Evolutionary conservation across 306 rosid species (phyloP).

Genomic region (Cajanus cajan): DNA sequence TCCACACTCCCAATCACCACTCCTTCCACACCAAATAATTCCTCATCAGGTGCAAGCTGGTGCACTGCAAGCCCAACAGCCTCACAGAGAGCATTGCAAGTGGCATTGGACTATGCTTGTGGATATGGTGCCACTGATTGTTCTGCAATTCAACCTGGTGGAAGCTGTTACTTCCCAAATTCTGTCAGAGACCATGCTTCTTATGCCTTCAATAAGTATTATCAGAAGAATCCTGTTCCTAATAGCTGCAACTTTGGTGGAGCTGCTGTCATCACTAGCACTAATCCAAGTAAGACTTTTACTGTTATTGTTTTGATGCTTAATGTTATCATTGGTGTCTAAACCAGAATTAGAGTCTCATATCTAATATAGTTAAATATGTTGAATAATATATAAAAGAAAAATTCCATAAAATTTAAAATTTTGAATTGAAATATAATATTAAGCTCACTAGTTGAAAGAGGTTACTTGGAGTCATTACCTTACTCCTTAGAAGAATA

Average conservation of each 20-base stretch:
- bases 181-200: conserved; percentile 63
- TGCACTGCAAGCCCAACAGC: conserved; percentile 71
- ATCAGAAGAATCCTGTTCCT: conserved; percentile 70
- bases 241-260: conserved; percentile 84
- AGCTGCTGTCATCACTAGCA: conserved; percentile 66
- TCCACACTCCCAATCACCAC: conserved; percentile 39
- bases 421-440: too few species aligned
- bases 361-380: too few species aligned
- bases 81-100: conserved; percentile 53
- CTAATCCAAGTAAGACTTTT: conserved; percentile 66
- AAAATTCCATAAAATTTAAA: too few species aligned
- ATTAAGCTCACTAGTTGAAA: too few species aligned
- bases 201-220: conserved; percentile 69
- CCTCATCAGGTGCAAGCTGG: conserved; percentile 60
- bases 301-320: not conserved
- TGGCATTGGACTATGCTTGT: conserved; percentile 84
- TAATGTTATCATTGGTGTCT: too few species aligned
- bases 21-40: conserved; percentile 33
- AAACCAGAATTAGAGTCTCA: too few species aligned
- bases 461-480: too few species aligned
- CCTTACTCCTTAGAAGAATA: too few species aligned
- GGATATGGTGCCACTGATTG: conserved; percentile 72
- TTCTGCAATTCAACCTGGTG: conserved; percentile 59
- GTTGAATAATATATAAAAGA: too few species aligned
- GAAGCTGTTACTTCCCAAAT: conserved; percentile 63